These are phyloP conservation scores for Cephalotrichum gorgonifer DNA, from an alignment of 2,329 filamentous ascomycete genomes.

Conservation along the genomic window DNA sequence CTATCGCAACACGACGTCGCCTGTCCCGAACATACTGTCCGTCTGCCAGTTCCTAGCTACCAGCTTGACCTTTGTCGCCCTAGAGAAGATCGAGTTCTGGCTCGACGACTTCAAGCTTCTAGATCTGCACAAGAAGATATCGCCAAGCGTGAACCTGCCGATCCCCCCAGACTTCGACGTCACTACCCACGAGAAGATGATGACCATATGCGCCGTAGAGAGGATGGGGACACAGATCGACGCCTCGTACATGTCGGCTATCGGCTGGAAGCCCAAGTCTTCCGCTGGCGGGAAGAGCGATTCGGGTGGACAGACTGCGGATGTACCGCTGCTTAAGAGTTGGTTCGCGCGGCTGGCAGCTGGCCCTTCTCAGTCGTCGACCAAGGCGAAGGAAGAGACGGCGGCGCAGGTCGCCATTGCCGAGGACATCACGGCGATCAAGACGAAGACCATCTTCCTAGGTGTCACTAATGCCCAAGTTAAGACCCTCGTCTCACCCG, in stretches of 20 bases:
- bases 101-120: slow-evolving; percentile 80
- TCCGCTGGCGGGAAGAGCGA: slow-evolving; percentile 31
- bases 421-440: slow-evolving; percentile 61
- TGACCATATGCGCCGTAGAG: slow-evolving; percentile 74
- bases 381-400: slow-evolving; percentile 52
- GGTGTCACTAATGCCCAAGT: slow-evolving; percentile 78
- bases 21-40: slow-evolving; percentile 74
- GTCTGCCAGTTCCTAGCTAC: slow-evolving; percentile 89
- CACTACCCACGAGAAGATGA: slow-evolving; percentile 74
- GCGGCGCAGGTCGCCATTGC: slow-evolving; percentile 50
- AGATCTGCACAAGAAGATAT: slow-evolving; percentile 72
- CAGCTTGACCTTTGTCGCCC: slow-evolving; percentile 87
- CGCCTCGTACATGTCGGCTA: slow-evolving; percentile 75
- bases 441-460: slow-evolving; percentile 75
- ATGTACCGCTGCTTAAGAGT: slow-evolving; percentile 56
- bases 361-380: slow-evolving; percentile 38
- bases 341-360: slow-evolving; percentile 75
- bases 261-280: slow-evolving; percentile 66
- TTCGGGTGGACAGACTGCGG: slow-evolving; percentile 32
- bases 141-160: slow-evolving; percentile 60
- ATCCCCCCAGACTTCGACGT: slow-evolving; percentile 74
- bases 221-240: slow-evolving; percentile 87
- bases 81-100: slow-evolving; percentile 81
- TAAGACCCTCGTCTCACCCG: slow-evolving; percentile 60
- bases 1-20: slow-evolving; percentile 80